Base-by-base conservation (phyloP, 139 green algal genomes). In the Volvox reticuliferus region DNA sequence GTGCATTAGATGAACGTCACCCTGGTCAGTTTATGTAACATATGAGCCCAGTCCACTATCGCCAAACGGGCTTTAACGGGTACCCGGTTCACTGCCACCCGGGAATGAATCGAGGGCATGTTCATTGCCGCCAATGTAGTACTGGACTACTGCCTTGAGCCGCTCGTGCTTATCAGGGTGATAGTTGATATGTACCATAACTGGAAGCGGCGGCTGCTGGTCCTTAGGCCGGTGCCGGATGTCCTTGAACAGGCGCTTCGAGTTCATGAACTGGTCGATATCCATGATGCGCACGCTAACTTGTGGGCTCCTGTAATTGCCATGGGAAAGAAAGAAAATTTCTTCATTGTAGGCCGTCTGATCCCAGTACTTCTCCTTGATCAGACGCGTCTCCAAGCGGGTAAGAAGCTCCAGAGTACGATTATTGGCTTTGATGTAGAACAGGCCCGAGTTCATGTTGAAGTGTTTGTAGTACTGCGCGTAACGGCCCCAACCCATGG, bases 261-360 rank as follows among this genome's bases (percentile, higher is more conserved):
- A 95, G 94, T 98, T 98, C 96, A 98, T 98, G 93, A 98, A 98
- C 93, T 94, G 89, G 90, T 96, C 93, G 76, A 97, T 96, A 78
- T 97, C 94, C 96, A 98, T 97, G 18, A 98, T 94, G 0, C 96
- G 92, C 24, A 98, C 95, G 12, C 91, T 91, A 12, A 97, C 95
- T 83, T 96, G 91, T 0, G 97, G 96, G 65, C 90, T 95, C 87
- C 93, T 95, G 89, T 98, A 98, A 35, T 92, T 78, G 26, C 95
- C 97, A 84, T 99, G 97, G 0, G 87, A 94, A 22, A 99, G 91
- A 90, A 98, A 97, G 93, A 99, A 99, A 20, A 99, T 97, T 91
- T 97, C 96, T 93, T 99, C 94, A 75, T 99, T 99, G 93, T 97
- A 99, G 16, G 97, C 96, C 0, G 92, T 96, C 92, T 99, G 97